Evolutionary conservation across 2,329 filamentous ascomycete species (phyloP), one percentile per base, ranked within the genome.

Genomic region (Fusarium xyrophilum): DNA sequence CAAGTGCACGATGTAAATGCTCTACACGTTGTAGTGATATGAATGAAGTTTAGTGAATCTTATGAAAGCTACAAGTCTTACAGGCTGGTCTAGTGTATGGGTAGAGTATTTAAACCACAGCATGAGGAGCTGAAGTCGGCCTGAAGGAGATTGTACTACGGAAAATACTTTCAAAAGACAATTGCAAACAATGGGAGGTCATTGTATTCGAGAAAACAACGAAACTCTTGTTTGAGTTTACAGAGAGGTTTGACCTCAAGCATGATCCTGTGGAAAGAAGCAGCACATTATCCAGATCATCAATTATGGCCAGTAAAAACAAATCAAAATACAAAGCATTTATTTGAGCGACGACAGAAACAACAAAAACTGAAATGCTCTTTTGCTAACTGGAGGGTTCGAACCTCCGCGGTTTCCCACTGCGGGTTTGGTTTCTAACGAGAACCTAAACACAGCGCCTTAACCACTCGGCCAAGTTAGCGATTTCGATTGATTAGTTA

Each of bases 381-480:
- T 6, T 36, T 61, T 69, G 67, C 67, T 69, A 70, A 70, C 67
- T 69, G 67, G 67, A 69, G 67, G 67, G 67, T 69, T 69, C 67
- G 67, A 69, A 69, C 67, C 67, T 69, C 67, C 67, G 67, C 67
- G 67, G 67, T 69, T 69, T 69, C 67, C 67, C 67, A 69, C 67
- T 69, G 67, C 67, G 67, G 67, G 63, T 68, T 69, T 70, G 67
- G 67, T 64, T 70, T 67, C 55, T 56, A 51, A 70, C 65, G 5
- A 68, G 44, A 69, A 70, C 67, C 67, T 69, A 69, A 69, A 69
- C 67, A 69, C 67, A 69, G 67, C 67, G 67, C 67, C 67, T 69
- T 69, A 69, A 69, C 67, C 67, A 70, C 67, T 69, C 67, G 67
- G 67, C 67, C 67, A 69, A 69, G 67, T 70, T 70, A 69, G 67